Evolutionary conservation across 768 basidiomycete genomes (phyloP).

Genomic region (Amanita thiersii): DNA sequence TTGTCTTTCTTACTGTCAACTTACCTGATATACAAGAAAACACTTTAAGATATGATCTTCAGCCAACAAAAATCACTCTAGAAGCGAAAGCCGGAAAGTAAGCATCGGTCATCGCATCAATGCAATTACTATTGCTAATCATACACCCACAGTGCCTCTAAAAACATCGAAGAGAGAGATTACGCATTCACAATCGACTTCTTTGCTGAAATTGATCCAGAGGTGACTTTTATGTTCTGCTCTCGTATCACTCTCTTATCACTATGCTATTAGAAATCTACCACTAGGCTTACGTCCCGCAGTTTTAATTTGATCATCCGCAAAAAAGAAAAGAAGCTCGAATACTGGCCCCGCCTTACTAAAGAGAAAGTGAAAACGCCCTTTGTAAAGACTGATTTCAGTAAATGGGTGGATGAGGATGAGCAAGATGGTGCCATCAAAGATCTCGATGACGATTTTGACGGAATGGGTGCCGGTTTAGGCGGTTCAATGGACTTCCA

Average conservation of each 20-base stretch:
- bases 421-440: constrained; percentile 68
- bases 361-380: constrained; percentile 77
- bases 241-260: constrained; percentile 1
- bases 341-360: constrained; percentile 91
- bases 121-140: constrained; percentile 8
- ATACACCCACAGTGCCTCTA: constrained; percentile 21
- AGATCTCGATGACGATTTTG: constrained; percentile 37
- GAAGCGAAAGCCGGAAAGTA: constrained; percentile 61
- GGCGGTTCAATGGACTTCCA: constrained; percentile 44
- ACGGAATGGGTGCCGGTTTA: constrained; percentile 49
- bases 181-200: constrained; percentile 75
- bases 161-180: constrained; percentile 42
- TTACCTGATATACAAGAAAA: constrained; percentile 60
- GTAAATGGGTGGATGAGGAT: constrained; percentile 95
- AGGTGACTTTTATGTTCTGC: constrained; percentile 36
- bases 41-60: constrained; percentile 54
- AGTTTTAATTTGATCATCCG: constrained; percentile 59
- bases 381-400: constrained; percentile 92
- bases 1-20: constrained; percentile 81
- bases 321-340: constrained; percentile 69
- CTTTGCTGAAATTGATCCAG: constrained; percentile 66
- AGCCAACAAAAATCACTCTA: constrained; percentile 50
- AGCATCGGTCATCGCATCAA: constrained; percentile 16
- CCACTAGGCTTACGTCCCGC: constrained; percentile 57
- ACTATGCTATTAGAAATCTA: constrained; percentile 38